A percentile compares a stretch with the other conserved stretches of the same genome.
Conservation (phyloP, 225 moss, liverwort and hornwort species). For the Marchantia polymorpha region DNA sequence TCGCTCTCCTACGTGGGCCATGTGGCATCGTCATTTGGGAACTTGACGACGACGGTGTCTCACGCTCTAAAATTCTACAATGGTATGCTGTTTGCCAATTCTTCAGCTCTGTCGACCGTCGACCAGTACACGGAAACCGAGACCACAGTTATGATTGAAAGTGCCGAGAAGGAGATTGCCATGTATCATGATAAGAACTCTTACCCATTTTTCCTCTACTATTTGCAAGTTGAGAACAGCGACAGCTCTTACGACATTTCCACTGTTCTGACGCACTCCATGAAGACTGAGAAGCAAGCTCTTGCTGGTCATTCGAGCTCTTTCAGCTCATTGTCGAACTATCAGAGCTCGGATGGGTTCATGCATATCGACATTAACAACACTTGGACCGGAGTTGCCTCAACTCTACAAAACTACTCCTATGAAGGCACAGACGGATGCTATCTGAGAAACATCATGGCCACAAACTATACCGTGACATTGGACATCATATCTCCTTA, state of each 20-base stretch:
- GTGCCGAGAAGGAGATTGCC: slow-evolving; percentile 50
- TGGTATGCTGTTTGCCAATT: slow-evolving; percentile 36
- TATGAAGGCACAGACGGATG: slow-evolving; percentile 70
- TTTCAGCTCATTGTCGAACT: slow-evolving; percentile 58
- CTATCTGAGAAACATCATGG: slow-evolving; percentile 53
- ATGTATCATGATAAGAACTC: slow-evolving; percentile 34
- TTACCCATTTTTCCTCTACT: slow-evolving; percentile 45
- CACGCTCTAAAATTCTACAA: slow-evolving; percentile 55
- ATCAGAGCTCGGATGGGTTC: slow-evolving; percentile 53
- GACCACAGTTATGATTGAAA: slow-evolving; percentile 50
- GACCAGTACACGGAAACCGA: slow-evolving; percentile 53
- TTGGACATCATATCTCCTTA: background rate
- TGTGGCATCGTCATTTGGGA: slow-evolving; percentile 62
- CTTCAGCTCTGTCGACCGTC: slow-evolving; percentile 22
- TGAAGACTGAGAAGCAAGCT: slow-evolving; percentile 50
- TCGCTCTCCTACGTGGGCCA: slow-evolving; percentile 56
- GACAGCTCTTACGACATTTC: slow-evolving; percentile 39
- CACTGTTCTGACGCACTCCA: slow-evolving; percentile 45
- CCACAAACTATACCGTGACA: slow-evolving; percentile 54
- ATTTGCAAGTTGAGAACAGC: slow-evolving; percentile 27
- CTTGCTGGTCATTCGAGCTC: slow-evolving; percentile 34
- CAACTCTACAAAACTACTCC: slow-evolving; percentile 55
- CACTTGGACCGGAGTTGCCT: slow-evolving; percentile 48
- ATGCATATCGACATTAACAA: slow-evolving; percentile 54
- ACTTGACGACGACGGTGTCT: slow-evolving; percentile 55